Evolutionary conservation across 1,284 basidiomycete genomes (phyloP), one percentile per base, ranked within the genome.

Genomic region (Apiotrichum sp.): DNA sequence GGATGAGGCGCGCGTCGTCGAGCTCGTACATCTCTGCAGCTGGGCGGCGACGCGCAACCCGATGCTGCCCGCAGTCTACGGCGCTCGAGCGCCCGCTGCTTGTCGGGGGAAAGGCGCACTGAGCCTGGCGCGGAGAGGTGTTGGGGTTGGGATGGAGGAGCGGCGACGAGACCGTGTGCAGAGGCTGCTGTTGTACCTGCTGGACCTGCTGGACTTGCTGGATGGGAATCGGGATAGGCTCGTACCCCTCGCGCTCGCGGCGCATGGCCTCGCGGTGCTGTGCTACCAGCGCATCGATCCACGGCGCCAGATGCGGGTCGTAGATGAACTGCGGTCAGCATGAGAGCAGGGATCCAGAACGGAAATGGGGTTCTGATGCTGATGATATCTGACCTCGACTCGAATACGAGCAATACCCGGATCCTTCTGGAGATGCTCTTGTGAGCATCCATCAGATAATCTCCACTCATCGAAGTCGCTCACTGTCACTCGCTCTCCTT

Each of bases 241-340:
- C 47, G 47, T 44, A 56, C 13, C 42, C 41, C 31, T 42, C 10
- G 2, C 49, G 32, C 29, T 50, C 39, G 31, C 33, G 31, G 8
- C 47, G 49, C 29, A n/a, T 48, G 22, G 36, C 13, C 34, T 16
- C 33, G 45, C 56, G 51, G 34, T 61, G 59, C 34, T 57, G 52
- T 6, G 66, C 64, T 22, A 71, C 54, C 45, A 71, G 55, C 3
- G 69, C 69, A 47, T 74, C 72, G 45, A 74, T 57, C 41, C 63
- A 50, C 4, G 66, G 69, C 1, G 70, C 69, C 10, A 74, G 63
- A 47, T 74, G 72, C 0, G 71, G 70, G 56, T 74, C 72, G 56
- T 74, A 74, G 32, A 74, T 58, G 47, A 69, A 71, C 72, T 74
- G 47, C 9, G 13, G 22, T 47, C 6, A 47, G 44, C n/a, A 31